A percentile compares a stretch with the other conserved stretches of the same genome.
These are phyloP conservation scores for Coffea canephora DNA, from an alignment of 257 asterid species.

Conservation along the genomic window DNA sequence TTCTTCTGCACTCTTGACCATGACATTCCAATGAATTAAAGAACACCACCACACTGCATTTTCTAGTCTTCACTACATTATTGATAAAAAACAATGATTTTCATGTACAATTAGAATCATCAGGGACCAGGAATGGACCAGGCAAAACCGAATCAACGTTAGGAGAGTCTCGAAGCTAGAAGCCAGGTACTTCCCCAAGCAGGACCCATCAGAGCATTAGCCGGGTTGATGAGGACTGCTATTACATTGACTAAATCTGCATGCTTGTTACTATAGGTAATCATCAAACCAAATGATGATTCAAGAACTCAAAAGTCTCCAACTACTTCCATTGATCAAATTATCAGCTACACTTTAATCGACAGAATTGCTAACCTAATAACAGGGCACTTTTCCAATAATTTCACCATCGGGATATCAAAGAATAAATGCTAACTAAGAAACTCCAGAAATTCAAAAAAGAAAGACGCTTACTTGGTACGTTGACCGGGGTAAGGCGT, in stretches of 20 bases:
- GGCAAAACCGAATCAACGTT: not conserved
- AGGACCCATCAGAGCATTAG: too few relatives aligned
- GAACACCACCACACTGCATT: not conserved
- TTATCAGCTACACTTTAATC: not conserved
- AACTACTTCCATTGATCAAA: not conserved
- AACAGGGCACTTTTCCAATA: not conserved
- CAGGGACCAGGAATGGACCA: not conserved
- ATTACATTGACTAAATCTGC: too few relatives aligned
- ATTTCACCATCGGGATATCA: not conserved
- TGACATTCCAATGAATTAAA: not conserved
- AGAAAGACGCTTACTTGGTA: conserved; percentile 57
- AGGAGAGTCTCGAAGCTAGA: too few relatives aligned
- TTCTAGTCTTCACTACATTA: not conserved
- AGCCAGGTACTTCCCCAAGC: too few relatives aligned
- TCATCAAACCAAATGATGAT: too few relatives aligned
- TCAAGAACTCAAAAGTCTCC: too few relatives aligned
- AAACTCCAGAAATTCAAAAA: not conserved
- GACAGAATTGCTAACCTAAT: not conserved
- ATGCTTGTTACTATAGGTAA: too few relatives aligned
- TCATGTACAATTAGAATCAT: not conserved
- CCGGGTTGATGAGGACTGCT: too few relatives aligned
- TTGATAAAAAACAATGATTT: not conserved
- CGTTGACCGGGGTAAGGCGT: conserved; percentile 70
- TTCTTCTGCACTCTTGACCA: not conserved
- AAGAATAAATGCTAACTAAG: not conserved